These are phyloP conservation scores for Tephrocybe sp. DNA, from an alignment of 768 basidiomycete species.

Conservation along the genomic window DNA sequence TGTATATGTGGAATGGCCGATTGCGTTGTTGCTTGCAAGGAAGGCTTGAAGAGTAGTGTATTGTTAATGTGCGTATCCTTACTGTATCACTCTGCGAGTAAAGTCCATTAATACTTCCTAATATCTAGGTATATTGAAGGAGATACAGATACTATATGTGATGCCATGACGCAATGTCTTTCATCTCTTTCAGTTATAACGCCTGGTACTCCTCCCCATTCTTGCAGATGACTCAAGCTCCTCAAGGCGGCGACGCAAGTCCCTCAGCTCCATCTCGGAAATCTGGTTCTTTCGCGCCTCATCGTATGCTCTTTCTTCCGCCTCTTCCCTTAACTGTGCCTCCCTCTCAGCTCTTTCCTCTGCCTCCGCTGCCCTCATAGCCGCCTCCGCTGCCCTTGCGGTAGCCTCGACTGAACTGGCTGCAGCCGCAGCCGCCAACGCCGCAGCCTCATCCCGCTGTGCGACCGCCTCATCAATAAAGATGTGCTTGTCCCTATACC, in stretches of 20 bases:
- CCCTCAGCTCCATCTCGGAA: slow-evolving; percentile 12
- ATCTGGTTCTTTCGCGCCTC: slow-evolving; percentile 11
- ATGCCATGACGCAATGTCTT: background rate
- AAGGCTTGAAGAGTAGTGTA: slow-evolving; percentile 9
- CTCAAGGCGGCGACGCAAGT: slow-evolving; percentile 11
- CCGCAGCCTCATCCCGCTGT: slow-evolving; percentile 9
- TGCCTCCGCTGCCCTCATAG: slow-evolving; percentile 10
- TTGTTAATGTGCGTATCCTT: background rate
- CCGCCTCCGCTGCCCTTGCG: slow-evolving; percentile 11
- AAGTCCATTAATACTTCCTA: no score
- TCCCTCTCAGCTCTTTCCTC: slow-evolving; percentile 13
- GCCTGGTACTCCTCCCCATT: background rate
- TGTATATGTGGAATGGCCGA: slow-evolving; percentile 49
- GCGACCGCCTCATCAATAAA: slow-evolving; percentile 9
- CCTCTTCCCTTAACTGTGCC: slow-evolving; percentile 12
- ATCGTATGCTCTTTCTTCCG: slow-evolving; percentile 12
- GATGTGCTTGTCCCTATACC: slow-evolving; percentile 4
- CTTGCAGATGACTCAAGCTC: slow-evolving; percentile 8
- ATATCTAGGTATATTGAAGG: background rate
- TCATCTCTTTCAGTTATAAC: background rate
- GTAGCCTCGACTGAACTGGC: slow-evolving; percentile 9
- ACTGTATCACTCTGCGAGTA: background rate
- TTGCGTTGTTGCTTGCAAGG: slow-evolving; percentile 39
- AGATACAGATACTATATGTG: no score
- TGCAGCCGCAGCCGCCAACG: slow-evolving; percentile 5